Evolutionary conservation across 2,329 filamentous ascomycete genomes (phyloP), one percentile per base, ranked within the genome.

Genomic region (Aspergillus costaricaensis): DNA sequence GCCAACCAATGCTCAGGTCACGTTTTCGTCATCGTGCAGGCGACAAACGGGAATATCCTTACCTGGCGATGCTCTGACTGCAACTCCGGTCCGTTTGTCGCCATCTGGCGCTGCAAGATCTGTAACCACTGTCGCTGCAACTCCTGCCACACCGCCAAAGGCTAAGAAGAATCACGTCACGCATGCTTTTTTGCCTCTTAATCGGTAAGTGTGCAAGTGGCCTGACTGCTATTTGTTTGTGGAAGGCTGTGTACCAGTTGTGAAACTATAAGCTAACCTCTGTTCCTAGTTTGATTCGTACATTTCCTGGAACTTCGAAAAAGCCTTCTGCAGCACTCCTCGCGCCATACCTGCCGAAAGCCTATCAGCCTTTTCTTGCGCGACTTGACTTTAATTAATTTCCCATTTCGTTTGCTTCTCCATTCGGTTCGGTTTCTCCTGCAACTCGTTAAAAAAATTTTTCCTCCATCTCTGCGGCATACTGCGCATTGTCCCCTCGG

Each of bases 31-130:
- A 77, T 78, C 57, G 67, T 77, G 38, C 76, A 79, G 63, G 70
- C 73, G 10, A 75, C 74, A 49, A 78, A 79, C 62, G 76, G 76
- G 48, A 78, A 77, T 57, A 78, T 78, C 60, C 67, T 79, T 57
- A 75, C 74, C 53, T 79, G 76, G 76, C 72, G 74, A n/a, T 79
- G 76, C 65, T 77, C 74, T 4, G 73, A 77, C 63, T 79, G 76
- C 69, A 78, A 76, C 65, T 70, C 71, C 43, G 76, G 76, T 21
- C 76, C 76, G 38, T 77, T 74, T 58, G 67, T 75, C 47, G 76
- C 76, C 23, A 77, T 79, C 64, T 79, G 76, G 76, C 76, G 71
- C 23, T 79, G 76, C 72, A 78, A 78, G 68, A 70, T 76, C 59
- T 79, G 76, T 69, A 73, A 73, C 32, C 71, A 77, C 61, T 77